phyloP scores from a whole-genome alignment of 2,329 filamentous ascomycete genomes.

The Penicillium sp. region DNA sequence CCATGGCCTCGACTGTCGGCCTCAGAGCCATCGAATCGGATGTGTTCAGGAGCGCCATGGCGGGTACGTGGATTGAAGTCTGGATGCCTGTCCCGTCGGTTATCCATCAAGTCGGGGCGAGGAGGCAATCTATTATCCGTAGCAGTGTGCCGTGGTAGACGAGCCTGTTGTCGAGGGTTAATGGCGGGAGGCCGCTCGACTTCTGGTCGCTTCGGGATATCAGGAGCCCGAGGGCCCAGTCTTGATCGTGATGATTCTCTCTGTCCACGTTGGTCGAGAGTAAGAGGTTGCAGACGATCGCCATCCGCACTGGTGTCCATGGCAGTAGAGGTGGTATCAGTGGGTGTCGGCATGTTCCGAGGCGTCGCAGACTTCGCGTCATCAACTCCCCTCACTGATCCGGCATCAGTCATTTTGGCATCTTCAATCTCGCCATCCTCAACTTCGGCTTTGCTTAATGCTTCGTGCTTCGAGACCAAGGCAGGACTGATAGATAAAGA shows the following conservation, averaged over 20 bases:
- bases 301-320: constrained; percentile 23
- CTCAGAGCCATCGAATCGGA: constrained; percentile 44
- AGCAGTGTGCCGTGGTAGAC: constrained; percentile 44
- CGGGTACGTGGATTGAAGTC: constrained; percentile 46
- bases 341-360: constrained; percentile 13
- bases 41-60: constrained; percentile 46
- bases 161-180: constrained; percentile 42
- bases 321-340: constrained; percentile 13
- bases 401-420: constrained; percentile 49
- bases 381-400: constrained; percentile 27
- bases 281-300: constrained; percentile 9
- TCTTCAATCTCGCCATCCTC: constrained; percentile 56
- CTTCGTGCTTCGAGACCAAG: constrained; percentile 33
- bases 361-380: constrained; percentile 20
- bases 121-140: constrained; percentile 42
- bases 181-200: constrained; percentile 39
- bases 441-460: constrained; percentile 44
- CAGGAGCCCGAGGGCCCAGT: constrained; percentile 36
- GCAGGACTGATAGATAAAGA: constrained; percentile 35
- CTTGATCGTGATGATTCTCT: constrained; percentile 32
- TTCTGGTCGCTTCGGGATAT: constrained; percentile 49
- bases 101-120: constrained; percentile 49
- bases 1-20: constrained; percentile 45
- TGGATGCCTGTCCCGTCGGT: constrained; percentile 47
- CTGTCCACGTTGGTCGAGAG: constrained; percentile 19